Evolutionary conservation across 495 filamentous ascomycete genomes (phyloP).

Genomic region (Xylaria bambusicola): DNA sequence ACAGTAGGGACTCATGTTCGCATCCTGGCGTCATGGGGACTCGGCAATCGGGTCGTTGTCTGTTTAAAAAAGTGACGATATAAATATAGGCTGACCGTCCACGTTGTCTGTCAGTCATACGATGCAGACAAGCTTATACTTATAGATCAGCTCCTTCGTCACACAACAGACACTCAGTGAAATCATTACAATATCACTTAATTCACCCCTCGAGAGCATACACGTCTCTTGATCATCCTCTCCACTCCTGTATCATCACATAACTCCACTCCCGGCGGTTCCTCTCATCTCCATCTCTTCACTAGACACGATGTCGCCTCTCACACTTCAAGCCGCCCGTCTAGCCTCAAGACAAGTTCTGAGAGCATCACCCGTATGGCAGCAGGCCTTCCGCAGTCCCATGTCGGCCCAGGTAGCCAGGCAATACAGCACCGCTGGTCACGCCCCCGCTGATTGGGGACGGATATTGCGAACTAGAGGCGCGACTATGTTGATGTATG

Average conservation of each 20-base stretch:
- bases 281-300: neutral
- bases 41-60: neutral
- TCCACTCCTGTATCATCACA: constrained; percentile 1
- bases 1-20: neutral
- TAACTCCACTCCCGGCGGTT: constrained; percentile 8
- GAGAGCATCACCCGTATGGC: neutral
- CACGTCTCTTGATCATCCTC: neutral
- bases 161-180: neutral
- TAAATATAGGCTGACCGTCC: constrained; percentile 4
- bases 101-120: neutral
- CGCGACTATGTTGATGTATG: neutral
- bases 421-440: constrained; percentile 18
- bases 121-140: neutral
- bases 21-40: neutral
- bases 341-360: constrained; percentile 12
- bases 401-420: constrained; percentile 20
- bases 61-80: neutral
- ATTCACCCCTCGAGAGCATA: constrained; percentile 3
- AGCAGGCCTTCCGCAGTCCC: constrained; percentile 22
- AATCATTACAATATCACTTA: too few species aligned
- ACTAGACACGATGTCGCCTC: neutral
- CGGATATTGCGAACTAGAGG: constrained; percentile 21
- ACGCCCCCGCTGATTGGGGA: constrained; percentile 24
- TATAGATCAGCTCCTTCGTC: neutral
- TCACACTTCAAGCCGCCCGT: constrained; percentile 12